Percentiles rank a stretch among this genome's conserved stretches.
phyloP scores from a whole-genome alignment of 139 green algal species.

The Penium margaritaceum region DNA sequence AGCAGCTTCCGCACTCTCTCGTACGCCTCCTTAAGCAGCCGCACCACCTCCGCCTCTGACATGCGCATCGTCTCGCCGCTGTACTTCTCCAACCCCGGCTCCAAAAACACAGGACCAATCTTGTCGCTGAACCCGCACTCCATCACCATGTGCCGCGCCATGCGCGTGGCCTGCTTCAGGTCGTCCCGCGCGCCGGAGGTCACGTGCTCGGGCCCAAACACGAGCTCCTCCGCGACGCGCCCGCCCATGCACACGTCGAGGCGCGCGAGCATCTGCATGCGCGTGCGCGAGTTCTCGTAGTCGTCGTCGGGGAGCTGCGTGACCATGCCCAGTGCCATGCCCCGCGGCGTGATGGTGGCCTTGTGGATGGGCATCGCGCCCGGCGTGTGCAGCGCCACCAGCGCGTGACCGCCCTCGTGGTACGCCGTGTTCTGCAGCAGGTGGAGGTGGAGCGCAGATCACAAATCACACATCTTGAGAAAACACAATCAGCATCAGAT shows the following conservation, averaged over 20 bases:
- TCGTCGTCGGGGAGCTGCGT: constrained; percentile 79
- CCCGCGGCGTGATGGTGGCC: constrained; percentile 80
- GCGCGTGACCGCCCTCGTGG: constrained; percentile 82
- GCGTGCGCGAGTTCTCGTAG: constrained; percentile 62
- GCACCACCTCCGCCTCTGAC: constrained; percentile 66
- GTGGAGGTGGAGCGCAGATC: not conserved
- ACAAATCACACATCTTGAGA: too few relatives aligned
- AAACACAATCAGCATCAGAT: too few relatives aligned
- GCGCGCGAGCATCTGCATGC: constrained; percentile 81
- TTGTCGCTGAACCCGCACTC: constrained; percentile 48
- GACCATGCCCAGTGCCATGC: constrained; percentile 88
- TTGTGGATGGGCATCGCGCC: constrained; percentile 76
- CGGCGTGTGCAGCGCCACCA: constrained; percentile 78
- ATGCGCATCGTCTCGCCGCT: constrained; percentile 60
- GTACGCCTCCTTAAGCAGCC: constrained; percentile 74
- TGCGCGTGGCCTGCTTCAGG: constrained; percentile 66
- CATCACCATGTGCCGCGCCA: constrained; percentile 50
- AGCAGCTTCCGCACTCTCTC: constrained; percentile 67
- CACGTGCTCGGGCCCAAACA: constrained; percentile 62
- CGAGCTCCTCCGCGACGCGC: constrained; percentile 83
- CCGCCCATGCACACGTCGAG: constrained; percentile 95
- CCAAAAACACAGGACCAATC: constrained; percentile 43
- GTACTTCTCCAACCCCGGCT: not conserved
- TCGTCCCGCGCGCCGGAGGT: constrained; percentile 70
- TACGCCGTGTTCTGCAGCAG: constrained; percentile 72